Evolutionary conservation across 148 eudicot species (phyloP).

Genomic region (Silene conica): DNA sequence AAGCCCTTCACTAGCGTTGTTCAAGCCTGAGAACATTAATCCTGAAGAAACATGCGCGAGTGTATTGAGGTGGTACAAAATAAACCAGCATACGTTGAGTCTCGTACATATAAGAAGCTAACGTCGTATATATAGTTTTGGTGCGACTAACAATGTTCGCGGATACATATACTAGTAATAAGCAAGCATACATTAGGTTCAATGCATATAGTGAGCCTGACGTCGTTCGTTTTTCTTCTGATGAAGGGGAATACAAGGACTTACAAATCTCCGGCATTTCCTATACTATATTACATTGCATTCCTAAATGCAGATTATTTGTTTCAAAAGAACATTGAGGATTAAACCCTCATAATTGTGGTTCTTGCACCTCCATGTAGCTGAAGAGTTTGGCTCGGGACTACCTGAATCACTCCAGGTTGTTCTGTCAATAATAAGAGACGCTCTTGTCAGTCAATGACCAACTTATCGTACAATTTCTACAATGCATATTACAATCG

Average conservation of each 20-base stretch:
- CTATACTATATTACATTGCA: background rate
- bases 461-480: background rate
- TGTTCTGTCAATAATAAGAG: slow-evolving; percentile 40
- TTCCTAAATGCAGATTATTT: slow-evolving; percentile 9
- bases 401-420: slow-evolving; percentile 87
- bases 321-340: background rate
- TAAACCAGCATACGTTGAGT: background rate
- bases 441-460: background rate
- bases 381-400: slow-evolving; percentile 52
- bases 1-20: too few species aligned
- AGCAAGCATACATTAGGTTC: background rate
- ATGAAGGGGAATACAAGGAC: background rate
- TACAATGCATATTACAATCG: background rate
- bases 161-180: background rate
- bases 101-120: too few species aligned
- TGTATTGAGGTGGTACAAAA: too few species aligned
- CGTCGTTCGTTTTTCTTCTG: background rate
- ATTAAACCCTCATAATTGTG: slow-evolving; percentile 18
- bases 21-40: too few species aligned
- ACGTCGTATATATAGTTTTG: background rate
- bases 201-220: background rate
- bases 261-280: background rate
- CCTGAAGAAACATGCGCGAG: too few species aligned
- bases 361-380: slow-evolving; percentile 57
- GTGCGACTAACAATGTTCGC: background rate